Evolutionary conservation across 2,329 filamentous ascomycete genomes (phyloP).

Genomic region (Fusarium anthophilum): DNA sequence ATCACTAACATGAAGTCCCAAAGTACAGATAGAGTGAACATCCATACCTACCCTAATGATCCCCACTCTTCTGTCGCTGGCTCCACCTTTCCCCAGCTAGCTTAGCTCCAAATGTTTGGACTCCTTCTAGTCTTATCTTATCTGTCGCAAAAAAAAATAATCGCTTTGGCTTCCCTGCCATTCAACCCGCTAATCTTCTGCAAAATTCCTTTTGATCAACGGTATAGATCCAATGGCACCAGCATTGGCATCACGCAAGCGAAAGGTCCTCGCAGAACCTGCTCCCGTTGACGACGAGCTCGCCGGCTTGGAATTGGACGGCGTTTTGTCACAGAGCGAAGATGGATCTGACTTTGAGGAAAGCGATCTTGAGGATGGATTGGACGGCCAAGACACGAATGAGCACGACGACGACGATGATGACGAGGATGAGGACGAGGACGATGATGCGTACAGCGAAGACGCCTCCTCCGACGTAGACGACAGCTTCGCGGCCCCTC

Average conservation of each 20-base stretch:
- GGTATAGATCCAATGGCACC: conserved; percentile 35
- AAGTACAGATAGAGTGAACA: neutral
- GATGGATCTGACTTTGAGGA: conserved; percentile 66
- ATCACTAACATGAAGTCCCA: neutral
- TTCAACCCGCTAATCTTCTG: neutral
- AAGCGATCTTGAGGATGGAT: conserved; percentile 47
- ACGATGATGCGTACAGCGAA: conserved; percentile 41
- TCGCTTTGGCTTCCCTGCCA: neutral
- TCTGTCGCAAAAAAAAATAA: conserved; percentile 15
- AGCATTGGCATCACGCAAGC: conserved; percentile 33
- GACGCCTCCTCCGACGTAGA: conserved; percentile 50
- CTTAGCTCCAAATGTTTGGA: neutral
- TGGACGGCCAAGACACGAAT: conserved; percentile 26
- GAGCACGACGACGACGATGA: conserved; percentile 20
- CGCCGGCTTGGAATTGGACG: conserved; percentile 63
- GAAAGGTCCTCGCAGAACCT: conserved; percentile 34
- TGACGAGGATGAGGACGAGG: conserved; percentile 46
- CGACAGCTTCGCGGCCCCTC: conserved; percentile 31
- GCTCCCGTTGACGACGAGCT: conserved; percentile 34
- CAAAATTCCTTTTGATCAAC: neutral
- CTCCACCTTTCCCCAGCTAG: neutral
- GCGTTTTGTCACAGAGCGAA: conserved; percentile 65
- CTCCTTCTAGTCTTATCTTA: conserved; percentile 22
- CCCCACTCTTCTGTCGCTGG: neutral
- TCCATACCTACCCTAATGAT: neutral